Percentiles rank a stretch among this genome's conserved stretches.
phyloP scores from a whole-genome alignment of 2,329 filamentous ascomycete species.

The Gyromitra esculenta region DNA sequence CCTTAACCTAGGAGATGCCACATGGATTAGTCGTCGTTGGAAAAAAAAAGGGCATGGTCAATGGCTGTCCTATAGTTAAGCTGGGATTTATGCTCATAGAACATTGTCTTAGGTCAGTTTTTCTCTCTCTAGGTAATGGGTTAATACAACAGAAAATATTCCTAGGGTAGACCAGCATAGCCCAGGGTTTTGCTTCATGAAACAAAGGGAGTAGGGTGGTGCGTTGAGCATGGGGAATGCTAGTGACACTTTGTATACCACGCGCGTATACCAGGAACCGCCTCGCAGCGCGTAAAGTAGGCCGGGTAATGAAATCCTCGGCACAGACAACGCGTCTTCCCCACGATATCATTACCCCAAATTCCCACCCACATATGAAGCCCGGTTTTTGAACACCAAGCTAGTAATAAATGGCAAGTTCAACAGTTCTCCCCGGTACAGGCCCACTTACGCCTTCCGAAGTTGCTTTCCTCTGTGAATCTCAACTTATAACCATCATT shows the following conservation, averaged over 20 bases:
- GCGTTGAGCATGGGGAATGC: not conserved
- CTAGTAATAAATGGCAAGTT: conserved; percentile 29
- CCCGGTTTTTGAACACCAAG: not conserved
- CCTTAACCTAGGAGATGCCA: not conserved
- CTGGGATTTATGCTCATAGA: too few relatives aligned
- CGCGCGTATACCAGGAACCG: not conserved
- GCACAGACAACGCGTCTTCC: conserved; percentile 19
- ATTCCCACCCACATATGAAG: not conserved
- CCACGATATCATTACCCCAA: conserved; percentile 21
- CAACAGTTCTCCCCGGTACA: conserved; percentile 30
- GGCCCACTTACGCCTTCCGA: conserved; percentile 71
- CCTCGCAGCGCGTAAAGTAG: conserved; percentile 10
- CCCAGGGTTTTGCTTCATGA: not conserved
- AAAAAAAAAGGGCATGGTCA: too few relatives aligned
- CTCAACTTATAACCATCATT: conserved; percentile 93
- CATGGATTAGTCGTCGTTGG: too few relatives aligned
- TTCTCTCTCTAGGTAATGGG: too few relatives aligned
- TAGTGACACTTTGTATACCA: not conserved
- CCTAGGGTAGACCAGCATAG: too few relatives aligned
- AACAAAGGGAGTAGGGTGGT: not conserved
- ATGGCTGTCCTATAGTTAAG: too few relatives aligned
- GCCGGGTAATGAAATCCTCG: conserved; percentile 4
- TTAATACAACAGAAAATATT: too few relatives aligned
- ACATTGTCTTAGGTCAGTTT: too few relatives aligned
- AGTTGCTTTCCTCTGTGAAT: conserved; percentile 94